Conservation (phyloP, 225 moss, liverwort and hornwort genomes). For the Thuidium tamariscinum region DNA sequence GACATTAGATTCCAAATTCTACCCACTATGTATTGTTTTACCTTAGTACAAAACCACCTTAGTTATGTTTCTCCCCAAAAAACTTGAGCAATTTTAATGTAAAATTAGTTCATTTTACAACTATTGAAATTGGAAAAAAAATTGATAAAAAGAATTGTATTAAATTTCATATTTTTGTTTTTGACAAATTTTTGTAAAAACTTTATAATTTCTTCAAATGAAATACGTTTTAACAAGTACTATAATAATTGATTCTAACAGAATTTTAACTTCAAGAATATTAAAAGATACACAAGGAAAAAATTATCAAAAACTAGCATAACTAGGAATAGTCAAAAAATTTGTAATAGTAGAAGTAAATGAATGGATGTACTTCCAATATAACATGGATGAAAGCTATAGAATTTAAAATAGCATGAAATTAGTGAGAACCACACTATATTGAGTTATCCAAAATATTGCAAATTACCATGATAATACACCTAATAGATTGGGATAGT, state of each 20-base stretch:
- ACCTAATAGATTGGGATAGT: background rate
- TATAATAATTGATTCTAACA: background rate
- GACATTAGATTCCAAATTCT: too few species aligned
- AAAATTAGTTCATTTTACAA: too few species aligned
- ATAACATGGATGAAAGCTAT: background rate
- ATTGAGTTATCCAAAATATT: too few species aligned
- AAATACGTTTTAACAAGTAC: background rate
- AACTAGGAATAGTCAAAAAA: rapidly evolving
- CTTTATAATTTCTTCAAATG: background rate
- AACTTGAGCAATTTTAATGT: too few species aligned
- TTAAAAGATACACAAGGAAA: background rate
- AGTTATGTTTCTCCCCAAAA: rapidly evolving
- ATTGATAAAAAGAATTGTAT: rapidly evolving
- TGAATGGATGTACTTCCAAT: background rate
- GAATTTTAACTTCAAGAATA: background rate
- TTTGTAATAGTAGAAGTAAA: background rate
- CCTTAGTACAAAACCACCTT: background rate
- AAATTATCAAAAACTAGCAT: rapidly evolving
- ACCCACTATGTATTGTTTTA: too few species aligned
- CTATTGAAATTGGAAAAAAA: too few species aligned
- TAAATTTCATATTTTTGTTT: background rate
- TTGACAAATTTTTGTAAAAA: rapidly evolving
- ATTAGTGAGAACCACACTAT: background rate
- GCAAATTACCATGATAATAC: too few species aligned
- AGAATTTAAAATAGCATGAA: background rate